Evolutionary conservation across 257 asterid species (phyloP).

Genomic region (Verbena officinalis): DNA sequence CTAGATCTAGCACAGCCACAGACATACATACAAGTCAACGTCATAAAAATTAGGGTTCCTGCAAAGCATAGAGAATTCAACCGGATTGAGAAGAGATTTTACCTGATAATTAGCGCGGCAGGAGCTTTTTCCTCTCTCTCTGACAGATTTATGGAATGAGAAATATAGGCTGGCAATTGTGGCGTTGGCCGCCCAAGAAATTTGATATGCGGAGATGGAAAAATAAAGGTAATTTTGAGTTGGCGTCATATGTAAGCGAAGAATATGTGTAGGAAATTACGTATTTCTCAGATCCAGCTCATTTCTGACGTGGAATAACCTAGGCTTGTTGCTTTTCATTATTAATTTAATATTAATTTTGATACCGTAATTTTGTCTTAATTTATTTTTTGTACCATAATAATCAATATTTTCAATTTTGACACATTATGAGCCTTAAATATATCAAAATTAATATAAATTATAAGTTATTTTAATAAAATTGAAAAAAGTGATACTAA

Average conservation of each 20-base stretch:
- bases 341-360: not conserved
- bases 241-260: constrained; percentile 42
- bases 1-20: constrained; percentile 37
- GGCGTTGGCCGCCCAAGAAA: constrained; percentile 16
- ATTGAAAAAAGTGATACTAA: too few species aligned
- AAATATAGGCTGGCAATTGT: not conserved
- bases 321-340: not conserved
- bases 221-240: constrained; percentile 6
- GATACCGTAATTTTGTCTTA: too few species aligned
- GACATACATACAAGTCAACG: constrained; percentile 24
- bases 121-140: not conserved
- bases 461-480: too few species aligned
- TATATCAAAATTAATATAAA: too few species aligned
- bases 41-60: constrained; percentile 23
- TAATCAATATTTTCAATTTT: too few species aligned
- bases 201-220: constrained; percentile 5
- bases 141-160: not conserved
- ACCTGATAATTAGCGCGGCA: constrained; percentile 38
- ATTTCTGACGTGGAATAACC: constrained; percentile 26
- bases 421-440: too few species aligned
- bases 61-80: not conserved
- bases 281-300: constrained; percentile 2
- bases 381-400: too few species aligned
- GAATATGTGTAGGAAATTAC: constrained; percentile 18
- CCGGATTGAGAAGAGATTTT: not conserved